Conservation (phyloP, 106 monocot species). For the Phalaenopsis equestris region DNA sequence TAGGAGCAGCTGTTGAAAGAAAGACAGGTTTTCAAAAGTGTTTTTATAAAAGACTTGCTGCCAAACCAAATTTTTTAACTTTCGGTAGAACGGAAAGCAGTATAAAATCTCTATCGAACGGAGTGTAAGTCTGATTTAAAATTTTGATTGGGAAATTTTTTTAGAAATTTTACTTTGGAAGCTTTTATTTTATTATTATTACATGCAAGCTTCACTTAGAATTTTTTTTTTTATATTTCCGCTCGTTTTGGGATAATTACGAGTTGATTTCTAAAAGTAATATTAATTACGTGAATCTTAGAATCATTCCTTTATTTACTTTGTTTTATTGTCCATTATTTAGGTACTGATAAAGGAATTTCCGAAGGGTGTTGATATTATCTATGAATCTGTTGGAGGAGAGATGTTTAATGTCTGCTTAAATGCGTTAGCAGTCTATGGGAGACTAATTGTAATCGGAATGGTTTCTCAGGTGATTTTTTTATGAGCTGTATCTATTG, state of each 20-base stretch:
- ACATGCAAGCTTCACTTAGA: not conserved
- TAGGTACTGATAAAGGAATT: constrained; percentile 92
- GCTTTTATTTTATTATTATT: not conserved
- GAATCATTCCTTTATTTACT: not conserved
- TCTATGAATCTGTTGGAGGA: constrained; percentile 98
- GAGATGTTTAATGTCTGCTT: constrained; percentile 82
- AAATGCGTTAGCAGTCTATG: constrained; percentile 83
- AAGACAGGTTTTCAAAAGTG: no score
- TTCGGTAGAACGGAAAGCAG: no score
- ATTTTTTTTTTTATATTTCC: not conserved
- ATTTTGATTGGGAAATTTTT: not conserved
- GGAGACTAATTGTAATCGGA: constrained; percentile 86
- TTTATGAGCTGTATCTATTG: not conserved
- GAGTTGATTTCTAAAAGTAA: not conserved
- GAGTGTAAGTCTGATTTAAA: not conserved
- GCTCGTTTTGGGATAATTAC: not conserved
- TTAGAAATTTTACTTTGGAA: not conserved
- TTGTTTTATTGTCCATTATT: constrained; percentile 4
- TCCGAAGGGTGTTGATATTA: constrained; percentile 69
- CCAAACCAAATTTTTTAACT: no score
- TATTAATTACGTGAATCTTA: not conserved
- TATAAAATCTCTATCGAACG: no score
- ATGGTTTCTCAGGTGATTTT: constrained; percentile 91
- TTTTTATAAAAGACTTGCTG: no score
- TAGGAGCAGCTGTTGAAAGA: no score